Base-by-base conservation (phyloP, 2,329 filamentous ascomycete species). In the Talaromyces sp. region DNA sequence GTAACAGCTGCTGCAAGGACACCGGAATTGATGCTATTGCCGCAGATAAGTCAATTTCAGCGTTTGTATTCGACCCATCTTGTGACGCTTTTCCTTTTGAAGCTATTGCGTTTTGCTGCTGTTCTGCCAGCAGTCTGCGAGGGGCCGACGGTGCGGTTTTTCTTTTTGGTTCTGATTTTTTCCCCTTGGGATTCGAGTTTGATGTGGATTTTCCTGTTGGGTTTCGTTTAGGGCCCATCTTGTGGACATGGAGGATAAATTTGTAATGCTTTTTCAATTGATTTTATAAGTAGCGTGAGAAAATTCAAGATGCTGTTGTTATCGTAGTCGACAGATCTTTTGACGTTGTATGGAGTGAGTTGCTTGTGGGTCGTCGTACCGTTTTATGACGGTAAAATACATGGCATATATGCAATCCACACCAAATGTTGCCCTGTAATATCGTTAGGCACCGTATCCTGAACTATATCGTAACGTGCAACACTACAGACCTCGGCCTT, bases 1-100 rank as follows among this genome's bases (percentile, higher is more conserved):
- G 79, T 27, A 94, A 80, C 38, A 83, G 77, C 72, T 92, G 90
- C 69, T 91, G 89, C 2, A 87, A 71, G 46, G 81, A 74, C 8
- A 81, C 52, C 0, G 83, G 80, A 19, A 85, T 69, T 26, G 46
- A 41, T 31, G 48, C 52, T 24, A 31, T 17, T 21, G 67, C 67
- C n/a, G 64, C 59, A 14, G 66, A 67, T 19, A 74, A 64, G 12
- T 73, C 63, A 55, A 65, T 64, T 29, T 59, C 54, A 12, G 56
- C 27, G 62, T 61, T 26, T 64, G 58, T 51, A 10, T 61, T 58
- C 19, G 46, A 43, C 29, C 46, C 27, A 19, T 54, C 29, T 31
- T 43, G 29, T 26, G 48, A 50, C 19, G 38, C 21, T 56, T 57
- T 11, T 51, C 21, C 27, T 56, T 61, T 12, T 50, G 43, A 24